phyloP scores from a whole-genome alignment of 106 monocot genomes.

The Platanthera guangdongensis region DNA sequence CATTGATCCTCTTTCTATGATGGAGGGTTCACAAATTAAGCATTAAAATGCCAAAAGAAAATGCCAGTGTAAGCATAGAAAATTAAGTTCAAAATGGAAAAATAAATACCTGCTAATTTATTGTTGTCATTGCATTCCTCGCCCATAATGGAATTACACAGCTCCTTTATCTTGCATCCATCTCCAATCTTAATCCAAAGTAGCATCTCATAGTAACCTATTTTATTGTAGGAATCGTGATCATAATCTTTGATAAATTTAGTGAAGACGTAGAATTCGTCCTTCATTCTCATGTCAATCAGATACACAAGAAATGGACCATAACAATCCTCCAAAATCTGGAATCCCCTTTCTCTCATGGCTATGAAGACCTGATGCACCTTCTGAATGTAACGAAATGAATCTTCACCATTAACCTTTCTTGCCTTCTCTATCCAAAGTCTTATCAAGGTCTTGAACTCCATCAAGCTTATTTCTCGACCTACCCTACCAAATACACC shows the following conservation, averaged over 20 bases:
- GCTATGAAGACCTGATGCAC: constrained; percentile 42
- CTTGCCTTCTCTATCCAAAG: constrained; percentile 59
- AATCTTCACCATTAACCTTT: constrained; percentile 18
- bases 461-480: constrained; percentile 59
- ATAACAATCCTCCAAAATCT: constrained; percentile 64
- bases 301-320: constrained; percentile 59
- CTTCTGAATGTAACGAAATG: constrained; percentile 29
- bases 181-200: constrained; percentile 63
- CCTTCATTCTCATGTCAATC: constrained; percentile 53
- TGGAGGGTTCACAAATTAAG: neutral
- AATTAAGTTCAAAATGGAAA: neutral
- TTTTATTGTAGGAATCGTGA: constrained; percentile 32
- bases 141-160: constrained; percentile 23
- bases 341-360: constrained; percentile 78
- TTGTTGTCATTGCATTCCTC: constrained; percentile 21
- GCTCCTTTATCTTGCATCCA: constrained; percentile 56
- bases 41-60: neutral
- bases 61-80: neutral
- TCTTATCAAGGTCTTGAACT: constrained; percentile 64
- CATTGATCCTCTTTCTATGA: neutral
- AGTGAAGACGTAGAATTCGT: constrained; percentile 61
- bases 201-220: constrained; percentile 78
- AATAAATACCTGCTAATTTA: constrained; percentile 49
- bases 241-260: constrained; percentile 48
- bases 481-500: constrained; percentile 66